Percentiles rank a stretch among this genome's conserved stretches.
phyloP scores from a whole-genome alignment of 164 flowering plant genomes.

The Buxus sempervirens region DNA sequence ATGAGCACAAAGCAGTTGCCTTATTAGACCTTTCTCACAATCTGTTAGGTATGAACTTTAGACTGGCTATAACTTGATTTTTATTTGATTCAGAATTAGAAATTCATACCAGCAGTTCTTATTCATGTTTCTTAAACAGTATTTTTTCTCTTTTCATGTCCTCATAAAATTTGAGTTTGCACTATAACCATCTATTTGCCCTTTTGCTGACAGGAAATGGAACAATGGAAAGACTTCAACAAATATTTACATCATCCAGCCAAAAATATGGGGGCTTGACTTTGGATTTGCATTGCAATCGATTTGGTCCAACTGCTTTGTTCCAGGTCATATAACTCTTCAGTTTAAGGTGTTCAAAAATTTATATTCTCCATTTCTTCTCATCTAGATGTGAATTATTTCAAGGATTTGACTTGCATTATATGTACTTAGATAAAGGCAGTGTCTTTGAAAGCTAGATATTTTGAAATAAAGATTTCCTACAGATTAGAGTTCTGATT shows the following conservation, averaged over 20 bases:
- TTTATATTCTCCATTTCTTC: not conserved
- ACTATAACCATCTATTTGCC: slow-evolving; percentile 2
- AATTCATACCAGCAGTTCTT: not conserved
- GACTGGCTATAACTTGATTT: not conserved
- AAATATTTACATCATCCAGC: slow-evolving; percentile 55
- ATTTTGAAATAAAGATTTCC: not conserved
- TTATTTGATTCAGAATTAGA: not conserved
- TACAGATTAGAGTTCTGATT: not conserved
- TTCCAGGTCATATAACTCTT: slow-evolving; percentile 57
- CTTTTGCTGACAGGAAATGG: slow-evolving; percentile 58
- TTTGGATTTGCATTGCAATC: slow-evolving; percentile 88
- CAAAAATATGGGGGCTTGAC: slow-evolving; percentile 78
- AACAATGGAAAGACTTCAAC: slow-evolving; percentile 76
- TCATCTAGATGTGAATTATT: not conserved
- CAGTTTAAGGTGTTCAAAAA: not conserved
- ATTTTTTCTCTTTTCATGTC: not conserved
- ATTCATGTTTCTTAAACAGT: not conserved
- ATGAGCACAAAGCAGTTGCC: slow-evolving; percentile 58
- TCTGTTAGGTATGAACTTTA: slow-evolving; percentile 52
- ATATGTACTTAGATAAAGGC: not conserved
- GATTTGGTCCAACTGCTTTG: slow-evolving; percentile 86
- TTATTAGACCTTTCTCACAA: slow-evolving; percentile 85
- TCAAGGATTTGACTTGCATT: not conserved
- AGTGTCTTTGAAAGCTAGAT: not conserved
- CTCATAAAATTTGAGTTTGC: not conserved